phyloP scores from a whole-genome alignment of 2,329 filamentous ascomycete species.

The Leptographium lundbergii region DNA sequence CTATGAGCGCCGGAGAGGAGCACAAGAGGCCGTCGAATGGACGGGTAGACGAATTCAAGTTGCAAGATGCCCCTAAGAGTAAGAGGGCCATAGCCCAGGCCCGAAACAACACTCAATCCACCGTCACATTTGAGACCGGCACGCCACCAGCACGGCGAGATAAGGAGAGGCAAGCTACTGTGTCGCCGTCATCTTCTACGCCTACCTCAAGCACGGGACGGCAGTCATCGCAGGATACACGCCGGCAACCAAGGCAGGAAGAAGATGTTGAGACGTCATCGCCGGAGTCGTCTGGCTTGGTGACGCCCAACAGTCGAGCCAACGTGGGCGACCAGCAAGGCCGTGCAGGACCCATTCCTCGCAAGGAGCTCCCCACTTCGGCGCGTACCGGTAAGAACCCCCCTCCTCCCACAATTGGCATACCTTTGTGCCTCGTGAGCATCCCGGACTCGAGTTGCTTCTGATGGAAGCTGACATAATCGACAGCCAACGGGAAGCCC shows the following conservation, averaged over 20 bases:
- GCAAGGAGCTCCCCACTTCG: conserved; percentile 48
- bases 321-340: conserved; percentile 29
- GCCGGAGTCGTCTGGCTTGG: conserved; percentile 22
- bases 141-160: conserved; percentile 25
- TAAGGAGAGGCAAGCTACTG: conserved; percentile 13
- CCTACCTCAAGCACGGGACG: conserved; percentile 24
- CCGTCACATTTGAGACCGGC: conserved; percentile 24
- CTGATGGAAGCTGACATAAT: background rate
- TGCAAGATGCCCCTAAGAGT: conserved; percentile 68
- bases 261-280: conserved; percentile 30
- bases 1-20: conserved; percentile 25
- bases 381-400: conserved; percentile 30
- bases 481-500: conserved; percentile 24
- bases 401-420: background rate
- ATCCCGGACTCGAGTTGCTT: background rate
- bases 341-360: conserved; percentile 38
- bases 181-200: conserved; percentile 16
- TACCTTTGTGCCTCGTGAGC: background rate
- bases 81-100: conserved; percentile 29
- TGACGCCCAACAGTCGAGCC: conserved; percentile 24
- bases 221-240: conserved; percentile 47
- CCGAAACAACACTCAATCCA: conserved; percentile 32
- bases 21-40: conserved; percentile 23
- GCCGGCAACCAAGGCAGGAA: conserved; percentile 34
- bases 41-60: conserved; percentile 52